Evolutionary conservation across 2,329 filamentous ascomycete species (phyloP).

Genomic region (Fusarium miscanthi): DNA sequence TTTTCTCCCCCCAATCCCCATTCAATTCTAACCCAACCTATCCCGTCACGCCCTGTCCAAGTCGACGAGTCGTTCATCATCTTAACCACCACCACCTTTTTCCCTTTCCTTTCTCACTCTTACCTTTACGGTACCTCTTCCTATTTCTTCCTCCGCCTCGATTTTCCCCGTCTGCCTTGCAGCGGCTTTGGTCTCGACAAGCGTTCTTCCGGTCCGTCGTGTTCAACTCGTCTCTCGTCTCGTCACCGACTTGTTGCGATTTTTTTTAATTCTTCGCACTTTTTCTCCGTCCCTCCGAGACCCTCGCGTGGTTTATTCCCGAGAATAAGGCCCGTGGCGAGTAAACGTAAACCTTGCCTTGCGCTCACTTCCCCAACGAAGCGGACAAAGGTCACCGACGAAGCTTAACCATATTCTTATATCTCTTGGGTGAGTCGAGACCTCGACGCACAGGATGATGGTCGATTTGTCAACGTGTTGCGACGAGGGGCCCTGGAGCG

Average conservation of each 20-base stretch:
- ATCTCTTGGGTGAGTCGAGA: constrained; percentile 39
- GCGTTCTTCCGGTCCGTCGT: constrained; percentile 31
- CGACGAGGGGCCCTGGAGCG: constrained; percentile 34
- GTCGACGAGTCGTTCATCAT: constrained; percentile 42
- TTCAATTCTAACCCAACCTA: constrained; percentile 33
- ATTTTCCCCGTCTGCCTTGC: constrained; percentile 36
- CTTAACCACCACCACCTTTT: constrained; percentile 37
- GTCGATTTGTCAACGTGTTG: constrained; percentile 40
- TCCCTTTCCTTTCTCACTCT: constrained; percentile 17
- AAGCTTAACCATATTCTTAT: constrained; percentile 26
- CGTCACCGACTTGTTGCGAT: constrained; percentile 38
- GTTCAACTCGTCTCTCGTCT: constrained; percentile 8
- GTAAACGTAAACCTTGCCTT: constrained; percentile 32
- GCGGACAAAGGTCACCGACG: constrained; percentile 27
- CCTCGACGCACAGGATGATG: constrained; percentile 19
- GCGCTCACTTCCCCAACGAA: constrained; percentile 38
- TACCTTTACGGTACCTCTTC: constrained; percentile 30
- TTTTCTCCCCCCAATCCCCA: constrained; percentile 42
- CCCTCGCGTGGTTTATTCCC: constrained; percentile 44
- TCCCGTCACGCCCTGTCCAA: constrained; percentile 37
- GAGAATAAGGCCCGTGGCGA: constrained; percentile 39
- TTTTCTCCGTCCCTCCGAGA: constrained; percentile 43
- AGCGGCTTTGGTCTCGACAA: constrained; percentile 41
- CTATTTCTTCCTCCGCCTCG: constrained; percentile 28
- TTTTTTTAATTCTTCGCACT: constrained; percentile 29